Evolutionary conservation across 495 filamentous ascomycete genomes (phyloP).

Genomic region (Penicillium mononematosum): DNA sequence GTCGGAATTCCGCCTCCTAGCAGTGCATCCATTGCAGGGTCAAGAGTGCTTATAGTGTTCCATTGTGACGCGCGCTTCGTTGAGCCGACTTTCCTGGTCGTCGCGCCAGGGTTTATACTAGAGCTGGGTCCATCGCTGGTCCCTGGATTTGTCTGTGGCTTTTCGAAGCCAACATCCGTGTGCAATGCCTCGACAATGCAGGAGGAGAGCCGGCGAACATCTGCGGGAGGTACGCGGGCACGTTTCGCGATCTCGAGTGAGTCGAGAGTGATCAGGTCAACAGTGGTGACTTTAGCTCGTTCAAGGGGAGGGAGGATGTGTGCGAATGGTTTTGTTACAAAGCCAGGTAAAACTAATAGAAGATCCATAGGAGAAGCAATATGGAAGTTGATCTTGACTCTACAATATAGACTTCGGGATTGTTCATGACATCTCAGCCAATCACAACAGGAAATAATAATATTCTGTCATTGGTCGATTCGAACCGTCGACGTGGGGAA

Average conservation of each 20-base stretch:
- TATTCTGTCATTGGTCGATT: not conserved
- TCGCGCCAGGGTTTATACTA: slow-evolving; percentile 25
- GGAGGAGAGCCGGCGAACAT: slow-evolving; percentile 67
- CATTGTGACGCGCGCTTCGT: slow-evolving; percentile 44
- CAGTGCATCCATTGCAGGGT: slow-evolving; percentile 67
- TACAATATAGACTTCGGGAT: not conserved
- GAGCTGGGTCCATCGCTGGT: slow-evolving; percentile 23
- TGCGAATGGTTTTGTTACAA: slow-evolving; percentile 64
- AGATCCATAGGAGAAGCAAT: slow-evolving; percentile 65
- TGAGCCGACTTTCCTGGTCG: slow-evolving; percentile 17
- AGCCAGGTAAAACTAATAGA: slow-evolving; percentile 73
- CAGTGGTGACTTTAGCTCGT: slow-evolving; percentile 67
- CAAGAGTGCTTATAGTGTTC: slow-evolving; percentile 75
- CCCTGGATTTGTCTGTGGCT: slow-evolving; percentile 16
- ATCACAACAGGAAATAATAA: not conserved
- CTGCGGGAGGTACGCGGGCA: slow-evolving; percentile 75
- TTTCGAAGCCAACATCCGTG: slow-evolving; percentile 55
- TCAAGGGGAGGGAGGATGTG: slow-evolving; percentile 80
- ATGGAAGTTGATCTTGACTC: not conserved
- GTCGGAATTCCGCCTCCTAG: slow-evolving; percentile 83
- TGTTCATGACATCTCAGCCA: slow-evolving; percentile 2
- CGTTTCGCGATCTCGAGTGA: slow-evolving; percentile 80
- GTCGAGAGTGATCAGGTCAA: slow-evolving; percentile 85
- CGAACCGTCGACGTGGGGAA: not conserved
- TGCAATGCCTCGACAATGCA: slow-evolving; percentile 67